phyloP scores from a whole-genome alignment of 306 rosid species.

The Myrica gale region DNA sequence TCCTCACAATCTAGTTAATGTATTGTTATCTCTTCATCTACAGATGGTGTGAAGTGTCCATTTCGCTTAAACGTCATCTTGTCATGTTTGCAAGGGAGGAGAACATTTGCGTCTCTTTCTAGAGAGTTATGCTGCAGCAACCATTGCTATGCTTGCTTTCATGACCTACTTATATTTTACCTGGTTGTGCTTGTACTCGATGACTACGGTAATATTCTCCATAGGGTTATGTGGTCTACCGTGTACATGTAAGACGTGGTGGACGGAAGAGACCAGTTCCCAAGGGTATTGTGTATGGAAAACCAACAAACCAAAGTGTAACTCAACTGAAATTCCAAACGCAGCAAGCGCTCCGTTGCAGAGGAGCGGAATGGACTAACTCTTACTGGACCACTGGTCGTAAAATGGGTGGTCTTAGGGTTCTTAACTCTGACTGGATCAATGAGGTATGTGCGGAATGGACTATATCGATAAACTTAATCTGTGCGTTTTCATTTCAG shows the following conservation, averaged over 20 bases:
- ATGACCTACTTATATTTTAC: not conserved
- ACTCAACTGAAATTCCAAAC: conserved; percentile 31
- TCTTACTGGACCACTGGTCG: no score
- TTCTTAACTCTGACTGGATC: no score
- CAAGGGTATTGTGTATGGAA: conserved; percentile 24
- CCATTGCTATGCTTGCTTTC: not conserved
- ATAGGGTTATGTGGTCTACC: conserved; percentile 24
- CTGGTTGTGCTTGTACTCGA: not conserved
- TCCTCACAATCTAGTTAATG: no score
- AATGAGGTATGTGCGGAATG: conserved; percentile 17
- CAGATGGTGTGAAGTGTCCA: no score
- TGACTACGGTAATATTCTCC: not conserved
- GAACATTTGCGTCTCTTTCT: not conserved
- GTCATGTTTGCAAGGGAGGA: not conserved
- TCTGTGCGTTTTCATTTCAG: no score
- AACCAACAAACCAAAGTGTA: conserved; percentile 31
- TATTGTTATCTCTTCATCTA: no score
- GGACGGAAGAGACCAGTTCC: conserved; percentile 29
- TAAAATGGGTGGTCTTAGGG: no score
- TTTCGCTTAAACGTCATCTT: not conserved
- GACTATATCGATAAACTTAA: not conserved
- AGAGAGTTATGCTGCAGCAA: not conserved
- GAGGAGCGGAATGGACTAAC: conserved; percentile 33
- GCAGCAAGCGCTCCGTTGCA: conserved; percentile 33
- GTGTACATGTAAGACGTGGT: conserved; percentile 22